Evolutionary conservation across 2,329 filamentous ascomycete genomes (phyloP), one percentile per base, ranked within the genome.

Genomic region (Fusarium globosum): DNA sequence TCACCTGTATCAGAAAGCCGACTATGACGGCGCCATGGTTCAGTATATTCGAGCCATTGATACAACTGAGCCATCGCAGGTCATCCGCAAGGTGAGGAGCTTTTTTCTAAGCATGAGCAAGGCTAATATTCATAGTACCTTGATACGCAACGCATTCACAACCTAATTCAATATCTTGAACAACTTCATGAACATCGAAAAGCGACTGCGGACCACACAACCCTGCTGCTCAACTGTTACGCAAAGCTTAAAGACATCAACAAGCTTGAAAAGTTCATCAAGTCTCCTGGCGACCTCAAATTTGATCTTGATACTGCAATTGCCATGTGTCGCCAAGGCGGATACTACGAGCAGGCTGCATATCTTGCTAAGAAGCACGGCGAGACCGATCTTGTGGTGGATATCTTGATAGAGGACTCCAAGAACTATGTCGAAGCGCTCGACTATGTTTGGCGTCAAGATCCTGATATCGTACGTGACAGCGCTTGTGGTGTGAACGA

Each of bases 21-120:
- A 98, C 79, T 99, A 96, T 79, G 96, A 99, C 79, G 96, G 94
- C 12, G 95, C 97, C n/a, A 99, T 99, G 97, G 93, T 97, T 77
- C 96, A 98, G 81, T 99, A 99, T 80, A 91, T 99, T 71, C 93
- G 94, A 76, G 96, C 97, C 0, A 98, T 99, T 68, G 95, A 98
- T 79, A 96, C 94, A 67, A 98, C 96, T 0, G 96, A 98, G 78
- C 96, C 96, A 12, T 98, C 96, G 4, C 96, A 98, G 79, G 94
- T 98, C 52, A 98, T 98, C 78, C 90, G 96, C 77, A 98, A 97
- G 85, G 93, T 93, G 79, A 58, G 77, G 23, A 9, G 18, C 8
- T 4, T 3, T 8, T 6, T 9, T 9, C 11, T 11, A 5, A 10
- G 28, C 15, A 3, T 1, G 16, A n/a, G 0, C 45, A 23, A 33